These are phyloP conservation scores for Teratosphaeria gauchensis DNA, from an alignment of 2,329 filamentous ascomycete genomes.

Conservation along the genomic window DNA sequence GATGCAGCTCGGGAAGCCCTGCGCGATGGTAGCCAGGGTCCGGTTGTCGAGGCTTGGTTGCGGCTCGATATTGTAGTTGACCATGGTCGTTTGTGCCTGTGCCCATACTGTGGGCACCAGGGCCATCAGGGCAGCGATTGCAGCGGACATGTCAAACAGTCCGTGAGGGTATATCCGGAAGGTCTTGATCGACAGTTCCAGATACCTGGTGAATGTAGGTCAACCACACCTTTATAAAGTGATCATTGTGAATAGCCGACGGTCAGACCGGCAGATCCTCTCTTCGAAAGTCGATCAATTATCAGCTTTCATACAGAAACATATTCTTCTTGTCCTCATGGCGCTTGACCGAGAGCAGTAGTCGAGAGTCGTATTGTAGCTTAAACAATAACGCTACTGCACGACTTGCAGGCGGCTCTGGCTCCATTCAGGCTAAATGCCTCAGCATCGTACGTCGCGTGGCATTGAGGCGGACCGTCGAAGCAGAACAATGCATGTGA, in stretches of 20 bases:
- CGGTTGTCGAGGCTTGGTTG: slow-evolving; percentile 3
- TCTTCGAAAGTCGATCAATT: not conserved
- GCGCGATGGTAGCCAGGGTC: slow-evolving; percentile 1
- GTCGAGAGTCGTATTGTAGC: not conserved
- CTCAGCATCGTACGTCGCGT: not conserved
- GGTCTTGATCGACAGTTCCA: not conserved
- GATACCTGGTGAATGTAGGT: not conserved
- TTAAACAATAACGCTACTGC: not conserved
- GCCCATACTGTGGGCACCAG: not conserved
- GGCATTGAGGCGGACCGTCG: no score
- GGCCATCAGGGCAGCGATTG: not conserved
- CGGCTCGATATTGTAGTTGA: not conserved
- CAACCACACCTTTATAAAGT: not conserved
- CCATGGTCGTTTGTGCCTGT: not conserved
- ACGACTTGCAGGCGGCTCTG: not conserved
- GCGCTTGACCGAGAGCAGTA: not conserved
- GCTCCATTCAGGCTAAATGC: not conserved
- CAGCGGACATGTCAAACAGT: not conserved
- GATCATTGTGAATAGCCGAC: not conserved
- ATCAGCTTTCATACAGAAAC: not conserved
- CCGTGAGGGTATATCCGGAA: not conserved
- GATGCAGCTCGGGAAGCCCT: slow-evolving; percentile 37
- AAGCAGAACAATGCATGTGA: no score
- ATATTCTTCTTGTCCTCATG: not conserved
- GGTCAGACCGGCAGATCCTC: not conserved